Conservation (phyloP, 768 basidiomycete species). For the Kwoniella bestiolae region DNA sequence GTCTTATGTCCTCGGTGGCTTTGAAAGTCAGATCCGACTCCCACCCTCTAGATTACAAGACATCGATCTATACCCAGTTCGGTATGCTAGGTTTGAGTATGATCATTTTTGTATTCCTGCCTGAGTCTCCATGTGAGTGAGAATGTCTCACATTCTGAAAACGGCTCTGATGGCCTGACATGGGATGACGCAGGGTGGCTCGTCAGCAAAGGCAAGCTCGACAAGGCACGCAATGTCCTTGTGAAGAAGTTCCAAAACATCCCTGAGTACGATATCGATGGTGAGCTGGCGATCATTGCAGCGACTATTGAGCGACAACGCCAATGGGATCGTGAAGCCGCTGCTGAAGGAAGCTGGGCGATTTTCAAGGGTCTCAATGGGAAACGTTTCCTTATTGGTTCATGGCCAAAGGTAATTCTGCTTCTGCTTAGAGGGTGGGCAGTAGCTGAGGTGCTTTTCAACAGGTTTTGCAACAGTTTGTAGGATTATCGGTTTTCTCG, state of each 20-base stretch:
- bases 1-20: slow-evolving; percentile 26
- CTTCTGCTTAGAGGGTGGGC: not conserved
- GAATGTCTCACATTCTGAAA: not conserved
- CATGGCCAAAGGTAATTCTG: slow-evolving; percentile 34
- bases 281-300: slow-evolving; percentile 31
- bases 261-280: slow-evolving; percentile 24
- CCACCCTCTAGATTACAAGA: slow-evolving; percentile 29
- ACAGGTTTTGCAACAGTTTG: slow-evolving; percentile 35
- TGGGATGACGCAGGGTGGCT: slow-evolving; percentile 32
- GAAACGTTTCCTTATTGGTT: slow-evolving; percentile 39
- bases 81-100: slow-evolving; percentile 31
- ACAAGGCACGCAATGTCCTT: slow-evolving; percentile 27
- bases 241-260: slow-evolving; percentile 8
- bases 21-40: slow-evolving; percentile 18
- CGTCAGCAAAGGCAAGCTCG: slow-evolving; percentile 23
- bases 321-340: slow-evolving; percentile 9
- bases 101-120: slow-evolving; percentile 36
- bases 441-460: not conserved
- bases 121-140: slow-evolving; percentile 36
- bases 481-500: slow-evolving; percentile 31
- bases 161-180: not conserved
- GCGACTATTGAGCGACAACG: slow-evolving; percentile 30
- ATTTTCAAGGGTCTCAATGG: slow-evolving; percentile 37
- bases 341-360: slow-evolving; percentile 20
- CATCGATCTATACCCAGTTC: slow-evolving; percentile 43